These are phyloP conservation scores for Aspergillus hortae DNA, from an alignment of 2,329 filamentous ascomycete species.

Conservation along the genomic window DNA sequence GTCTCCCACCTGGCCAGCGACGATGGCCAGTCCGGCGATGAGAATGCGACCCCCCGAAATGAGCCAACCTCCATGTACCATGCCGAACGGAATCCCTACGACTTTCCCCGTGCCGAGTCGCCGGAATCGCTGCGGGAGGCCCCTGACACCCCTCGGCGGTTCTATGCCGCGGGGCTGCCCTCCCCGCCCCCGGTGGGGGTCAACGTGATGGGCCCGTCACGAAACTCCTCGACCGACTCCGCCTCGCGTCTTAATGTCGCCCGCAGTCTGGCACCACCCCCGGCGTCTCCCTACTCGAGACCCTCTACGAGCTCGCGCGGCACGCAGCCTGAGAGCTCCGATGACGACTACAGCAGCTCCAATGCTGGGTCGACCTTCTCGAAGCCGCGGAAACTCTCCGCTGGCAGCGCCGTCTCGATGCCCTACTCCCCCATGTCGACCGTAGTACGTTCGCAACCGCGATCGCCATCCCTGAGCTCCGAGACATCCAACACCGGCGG, in stretches of 20 bases:
- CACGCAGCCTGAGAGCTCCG: conserved; percentile 61
- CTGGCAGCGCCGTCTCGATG: conserved; percentile 61
- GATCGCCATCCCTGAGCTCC: conserved; percentile 82
- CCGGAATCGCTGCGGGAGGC: conserved; percentile 22
- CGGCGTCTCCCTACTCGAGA: conserved; percentile 40
- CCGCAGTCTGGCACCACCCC: conserved; percentile 43
- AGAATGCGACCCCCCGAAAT: conserved; percentile 32
- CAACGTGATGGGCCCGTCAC: conserved; percentile 20
- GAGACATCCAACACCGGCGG: conserved; percentile 65
- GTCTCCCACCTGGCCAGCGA: conserved; percentile 41
- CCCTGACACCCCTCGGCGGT: conserved; percentile 16
- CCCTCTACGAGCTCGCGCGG: conserved; percentile 53
- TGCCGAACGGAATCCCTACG: conserved; percentile 18
- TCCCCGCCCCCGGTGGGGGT: conserved; percentile 1
- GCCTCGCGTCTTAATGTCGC: conserved; percentile 35
- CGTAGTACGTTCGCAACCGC: conserved; percentile 58
- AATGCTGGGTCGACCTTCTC: conserved; percentile 61
- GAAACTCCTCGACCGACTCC: conserved; percentile 36
- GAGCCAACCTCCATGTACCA: conserved; percentile 15
- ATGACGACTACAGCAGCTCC: conserved; percentile 64
- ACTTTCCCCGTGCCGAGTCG: conserved; percentile 28
- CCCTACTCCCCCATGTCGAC: conserved; percentile 64
- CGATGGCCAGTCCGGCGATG: conserved; percentile 33
- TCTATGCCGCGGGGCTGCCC: conserved; percentile 15
- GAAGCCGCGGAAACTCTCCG: conserved; percentile 72